These are phyloP conservation scores for Hymenoscyphus repandus DNA, from an alignment of 2,329 filamentous ascomycete genomes.

Conservation along the genomic window DNA sequence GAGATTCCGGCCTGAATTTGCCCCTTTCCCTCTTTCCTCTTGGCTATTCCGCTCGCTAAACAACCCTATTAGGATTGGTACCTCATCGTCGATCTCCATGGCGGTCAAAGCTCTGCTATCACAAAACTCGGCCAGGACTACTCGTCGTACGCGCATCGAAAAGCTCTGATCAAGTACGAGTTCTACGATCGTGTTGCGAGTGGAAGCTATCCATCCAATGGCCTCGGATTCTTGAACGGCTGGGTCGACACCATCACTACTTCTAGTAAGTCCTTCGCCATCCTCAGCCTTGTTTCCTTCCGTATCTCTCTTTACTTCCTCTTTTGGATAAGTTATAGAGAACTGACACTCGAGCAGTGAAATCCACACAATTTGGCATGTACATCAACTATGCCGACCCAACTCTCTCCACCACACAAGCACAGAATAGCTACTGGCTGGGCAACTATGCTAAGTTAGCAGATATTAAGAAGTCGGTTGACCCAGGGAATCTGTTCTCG, in stretches of 20 bases:
- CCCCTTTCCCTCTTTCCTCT: background rate
- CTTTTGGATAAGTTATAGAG: background rate
- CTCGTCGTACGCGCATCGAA: slow-evolving; percentile 17
- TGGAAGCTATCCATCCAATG: slow-evolving; percentile 11
- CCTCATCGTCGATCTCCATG: slow-evolving; percentile 18
- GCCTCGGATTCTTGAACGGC: slow-evolving; percentile 9
- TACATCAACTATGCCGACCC: slow-evolving; percentile 22
- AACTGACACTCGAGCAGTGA: background rate
- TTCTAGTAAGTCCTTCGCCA: slow-evolving; percentile 3
- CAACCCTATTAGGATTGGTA: slow-evolving; percentile 14
- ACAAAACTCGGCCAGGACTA: slow-evolving; percentile 3
- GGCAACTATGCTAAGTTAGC: slow-evolving; percentile 9
- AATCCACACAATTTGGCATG: slow-evolving; percentile 10
- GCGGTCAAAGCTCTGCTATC: slow-evolving; percentile 12
- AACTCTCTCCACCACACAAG: slow-evolving; percentile 8
- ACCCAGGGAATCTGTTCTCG: slow-evolving; percentile 12
- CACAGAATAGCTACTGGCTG: slow-evolving; percentile 16
- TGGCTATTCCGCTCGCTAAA: background rate
- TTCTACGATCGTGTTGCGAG: slow-evolving; percentile 10
- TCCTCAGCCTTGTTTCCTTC: slow-evolving; percentile 2
- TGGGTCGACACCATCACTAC: slow-evolving; percentile 6
- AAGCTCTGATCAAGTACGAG: slow-evolving; percentile 16
- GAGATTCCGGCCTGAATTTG: background rate
- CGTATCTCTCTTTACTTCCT: background rate
- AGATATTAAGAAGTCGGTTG: slow-evolving; percentile 11